Evolutionary conservation across 1,284 basidiomycete genomes (phyloP).

Genomic region (Cutaneotrichosporon sp.): DNA sequence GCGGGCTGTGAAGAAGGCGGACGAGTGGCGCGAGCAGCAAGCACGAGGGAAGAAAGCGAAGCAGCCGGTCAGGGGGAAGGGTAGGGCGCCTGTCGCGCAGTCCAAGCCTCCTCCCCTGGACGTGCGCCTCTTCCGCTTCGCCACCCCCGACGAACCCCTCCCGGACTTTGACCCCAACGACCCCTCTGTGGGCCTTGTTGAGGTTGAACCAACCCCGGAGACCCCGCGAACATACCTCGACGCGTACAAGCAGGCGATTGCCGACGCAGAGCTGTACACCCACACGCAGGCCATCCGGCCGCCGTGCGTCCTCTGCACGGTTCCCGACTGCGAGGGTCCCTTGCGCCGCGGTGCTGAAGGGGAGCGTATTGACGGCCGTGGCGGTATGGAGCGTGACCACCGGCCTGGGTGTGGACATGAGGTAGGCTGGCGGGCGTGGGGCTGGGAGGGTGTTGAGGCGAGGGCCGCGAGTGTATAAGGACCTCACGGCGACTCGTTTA

Average conservation of each 20-base stretch:
- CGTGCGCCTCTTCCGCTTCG: constrained; percentile 43
- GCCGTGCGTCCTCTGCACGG: constrained; percentile 41
- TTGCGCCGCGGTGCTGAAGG: constrained; percentile 42
- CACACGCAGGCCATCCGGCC: constrained; percentile 26
- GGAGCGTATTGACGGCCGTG: constrained; percentile 43
- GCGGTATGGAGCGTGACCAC: constrained; percentile 40
- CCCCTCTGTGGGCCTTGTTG: constrained; percentile 37
- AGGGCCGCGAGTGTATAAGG: constrained; percentile 35
- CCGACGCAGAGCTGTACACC: constrained; percentile 34
- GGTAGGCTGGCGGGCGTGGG: constrained; percentile 42
- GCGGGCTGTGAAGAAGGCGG: constrained; percentile 39
- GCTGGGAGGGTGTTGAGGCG: constrained; percentile 28
- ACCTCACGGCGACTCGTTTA: background rate
- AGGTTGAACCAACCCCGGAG: constrained; percentile 19
- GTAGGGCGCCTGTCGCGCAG: constrained; percentile 19
- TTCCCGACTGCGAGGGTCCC: constrained; percentile 47
- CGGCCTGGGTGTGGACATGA: constrained; percentile 44
- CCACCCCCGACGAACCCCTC: constrained; percentile 25
- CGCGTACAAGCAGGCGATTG: constrained; percentile 28
- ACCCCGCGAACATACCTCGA: constrained; percentile 29
- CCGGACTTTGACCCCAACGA: constrained; percentile 19
- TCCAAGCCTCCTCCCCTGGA: constrained; percentile 35
- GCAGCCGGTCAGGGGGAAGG: constrained; percentile 27
- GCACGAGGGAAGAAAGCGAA: background rate
- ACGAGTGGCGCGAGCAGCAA: constrained; percentile 33